Conservation (phyloP, 2,329 filamentous ascomycete species). For the Sclerotinia borealis region DNA sequence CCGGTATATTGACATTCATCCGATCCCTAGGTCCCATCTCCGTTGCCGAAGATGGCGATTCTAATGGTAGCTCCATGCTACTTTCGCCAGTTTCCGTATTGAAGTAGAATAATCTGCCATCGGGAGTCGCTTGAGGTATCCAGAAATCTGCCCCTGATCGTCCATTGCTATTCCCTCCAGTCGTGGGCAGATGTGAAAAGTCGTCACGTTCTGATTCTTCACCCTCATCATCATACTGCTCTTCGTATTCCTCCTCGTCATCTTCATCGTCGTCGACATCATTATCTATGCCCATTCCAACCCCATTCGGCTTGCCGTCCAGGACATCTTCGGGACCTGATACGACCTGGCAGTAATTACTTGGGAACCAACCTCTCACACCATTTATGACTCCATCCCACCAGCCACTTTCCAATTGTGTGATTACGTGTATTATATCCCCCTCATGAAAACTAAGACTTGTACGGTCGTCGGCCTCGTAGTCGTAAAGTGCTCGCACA, state of each 20-base stretch:
- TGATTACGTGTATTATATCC: constrained; percentile 97
- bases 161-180: constrained; percentile 56
- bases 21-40: constrained; percentile 85
- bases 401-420: constrained; percentile 96
- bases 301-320: constrained; percentile 52
- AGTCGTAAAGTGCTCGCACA: constrained; percentile 94
- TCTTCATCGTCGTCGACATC: constrained; percentile 62
- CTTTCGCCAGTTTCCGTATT: constrained; percentile 96
- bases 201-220: constrained; percentile 58
- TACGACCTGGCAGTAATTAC: constrained; percentile 94
- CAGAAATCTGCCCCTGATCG: constrained; percentile 92
- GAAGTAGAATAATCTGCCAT: constrained; percentile 93
- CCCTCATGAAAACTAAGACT: constrained; percentile 95
- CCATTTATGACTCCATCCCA: constrained; percentile 99
- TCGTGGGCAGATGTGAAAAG: constrained; percentile 54
- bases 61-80: constrained; percentile 88
- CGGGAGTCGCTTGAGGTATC: constrained; percentile 94
- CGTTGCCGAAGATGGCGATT: constrained; percentile 73
- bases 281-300: constrained; percentile 44
- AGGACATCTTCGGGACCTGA: constrained; percentile 67
- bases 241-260: constrained; percentile 62
- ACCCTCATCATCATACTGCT: constrained; percentile 54
- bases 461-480: constrained; percentile 93
- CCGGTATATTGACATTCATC: constrained; percentile 81
- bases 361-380: constrained; percentile 96